Percentiles rank a stretch among this genome's conserved stretches.
These are phyloP conservation scores for Miscanthus lutarioriparius DNA, from an alignment of 176 grass and related monocot genomes.

Conservation along the genomic window DNA sequence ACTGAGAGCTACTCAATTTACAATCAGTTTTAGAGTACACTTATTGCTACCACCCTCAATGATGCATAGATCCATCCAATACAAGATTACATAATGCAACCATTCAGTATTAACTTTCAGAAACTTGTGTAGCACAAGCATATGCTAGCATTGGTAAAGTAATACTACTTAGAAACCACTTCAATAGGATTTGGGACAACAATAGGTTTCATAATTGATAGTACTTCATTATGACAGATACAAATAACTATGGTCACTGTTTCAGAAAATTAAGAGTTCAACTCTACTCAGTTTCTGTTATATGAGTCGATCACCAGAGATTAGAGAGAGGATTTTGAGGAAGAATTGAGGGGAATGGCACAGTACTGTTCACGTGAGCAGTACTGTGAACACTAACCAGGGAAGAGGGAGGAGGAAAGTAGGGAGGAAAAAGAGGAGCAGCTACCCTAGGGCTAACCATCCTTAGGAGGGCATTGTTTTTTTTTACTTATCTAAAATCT, in stretches of 20 bases:
- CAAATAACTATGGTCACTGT: not conserved
- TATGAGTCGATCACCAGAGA: not conserved
- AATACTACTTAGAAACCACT: not conserved
- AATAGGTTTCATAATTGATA: not conserved
- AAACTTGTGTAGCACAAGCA: not conserved
- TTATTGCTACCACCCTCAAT: not conserved
- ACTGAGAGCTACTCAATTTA: not conserved
- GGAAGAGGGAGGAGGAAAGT: not conserved
- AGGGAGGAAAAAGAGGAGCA: not conserved
- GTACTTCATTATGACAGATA: not conserved
- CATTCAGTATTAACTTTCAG: not conserved
- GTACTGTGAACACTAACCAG: not conserved
- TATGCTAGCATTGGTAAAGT: not conserved
- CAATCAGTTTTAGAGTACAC: not conserved
- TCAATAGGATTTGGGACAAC: not conserved
- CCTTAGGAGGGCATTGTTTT: not conserved
- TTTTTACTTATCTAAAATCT: not conserved
- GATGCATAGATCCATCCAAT: not conserved
- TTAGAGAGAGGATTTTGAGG: not conserved
- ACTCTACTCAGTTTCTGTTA: not conserved
- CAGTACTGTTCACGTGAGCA: no score
- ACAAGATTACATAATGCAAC: not conserved
- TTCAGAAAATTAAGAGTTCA: not conserved
- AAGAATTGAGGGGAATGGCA: not conserved
- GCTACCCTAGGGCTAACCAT: not conserved